Conservation (phyloP, 306 rosid species). For the Ormosia emarginata region DNA sequence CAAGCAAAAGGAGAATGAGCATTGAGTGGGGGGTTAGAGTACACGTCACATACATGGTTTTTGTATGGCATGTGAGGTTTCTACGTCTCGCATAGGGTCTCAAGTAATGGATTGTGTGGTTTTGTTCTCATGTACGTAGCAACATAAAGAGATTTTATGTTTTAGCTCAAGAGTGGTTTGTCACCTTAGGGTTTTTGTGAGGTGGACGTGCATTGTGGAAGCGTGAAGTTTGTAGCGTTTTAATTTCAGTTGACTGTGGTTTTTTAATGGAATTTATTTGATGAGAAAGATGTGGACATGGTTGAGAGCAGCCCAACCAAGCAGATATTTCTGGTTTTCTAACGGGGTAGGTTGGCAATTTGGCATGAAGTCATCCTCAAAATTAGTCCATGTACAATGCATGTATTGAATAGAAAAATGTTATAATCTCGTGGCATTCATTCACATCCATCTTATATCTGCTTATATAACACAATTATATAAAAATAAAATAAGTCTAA, state of each 20-base stretch:
- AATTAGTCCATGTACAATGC: neutral
- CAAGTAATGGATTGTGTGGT: constrained; percentile 44
- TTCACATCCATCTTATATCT: too few species aligned
- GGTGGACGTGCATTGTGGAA: constrained; percentile 23
- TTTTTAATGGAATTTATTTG: neutral
- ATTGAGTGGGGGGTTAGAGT: constrained; percentile 35
- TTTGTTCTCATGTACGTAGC: constrained; percentile 29
- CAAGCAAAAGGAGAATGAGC: neutral
- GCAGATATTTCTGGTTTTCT: neutral
- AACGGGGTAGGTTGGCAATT: neutral
- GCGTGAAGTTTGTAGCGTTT: neutral
- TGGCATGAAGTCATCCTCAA: constrained; percentile 3
- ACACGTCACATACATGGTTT: constrained; percentile 42
- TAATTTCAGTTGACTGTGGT: neutral
- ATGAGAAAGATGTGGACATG: constrained; percentile 27
- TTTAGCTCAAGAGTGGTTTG: neutral
- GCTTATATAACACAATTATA: too few species aligned
- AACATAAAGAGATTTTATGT: neutral
- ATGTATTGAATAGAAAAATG: neutral
- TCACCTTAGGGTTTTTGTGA: constrained; percentile 32
- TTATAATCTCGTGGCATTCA: too few species aligned
- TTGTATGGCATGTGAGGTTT: constrained; percentile 49
- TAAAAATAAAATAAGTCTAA: too few species aligned
- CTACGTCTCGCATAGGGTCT: constrained; percentile 40
- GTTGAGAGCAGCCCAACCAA: neutral